Base-by-base conservation (phyloP, 371 early-diverging fungal species). In the Circinella minor region DNA sequence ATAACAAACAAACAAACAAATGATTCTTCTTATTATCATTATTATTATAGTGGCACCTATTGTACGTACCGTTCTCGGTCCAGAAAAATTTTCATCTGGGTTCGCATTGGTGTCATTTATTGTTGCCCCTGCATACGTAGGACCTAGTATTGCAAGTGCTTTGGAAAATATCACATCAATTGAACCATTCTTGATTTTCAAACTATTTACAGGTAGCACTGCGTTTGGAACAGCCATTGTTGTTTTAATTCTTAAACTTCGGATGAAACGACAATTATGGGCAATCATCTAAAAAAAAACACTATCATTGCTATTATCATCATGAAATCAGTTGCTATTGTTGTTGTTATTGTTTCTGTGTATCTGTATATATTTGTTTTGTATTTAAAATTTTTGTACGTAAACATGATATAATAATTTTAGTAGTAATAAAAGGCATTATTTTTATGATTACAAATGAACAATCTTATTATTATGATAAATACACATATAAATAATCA, bases 81-180 rank as follows among this genome's bases (percentile, higher is more conserved):
- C 72, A 69, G 76, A 80, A 34, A 67, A 51, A 38, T 80, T 82
- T 59, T 73, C 75, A n/a, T 73, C 82, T 1, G 80, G 78, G 4
- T 62, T 82, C 13, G 77, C 80, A 2, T 55, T 82, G 10, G 63
- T 82, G 2, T 49, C 78, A 0, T 61, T 80, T 3, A 70, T 72
- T 43, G 80, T 80, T 39, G 65, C 72, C 4, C 46, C 75, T 17
- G 55, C 78, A 1, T 73, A 78, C 0, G 80, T 78, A 51, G 80
- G 80, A n/a, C 68, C 80, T 11, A 78, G 72, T 38, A 80, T 82
- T 61, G 75, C 80, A 11, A 72, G 76, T 48, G 80, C 76, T 7
- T 69, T 82, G 13, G 77, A 82, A 67, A 55, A 48, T 4, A 43
- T 54, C 37, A 69, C 72, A 14, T n/a, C 34, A 8, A 59, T 72